A percentile compares a stretch with the other conserved stretches of the same genome.
Evolutionary conservation across 1,284 basidiomycete species (phyloP).

Genomic region (Austroboletus niveus): DNA sequence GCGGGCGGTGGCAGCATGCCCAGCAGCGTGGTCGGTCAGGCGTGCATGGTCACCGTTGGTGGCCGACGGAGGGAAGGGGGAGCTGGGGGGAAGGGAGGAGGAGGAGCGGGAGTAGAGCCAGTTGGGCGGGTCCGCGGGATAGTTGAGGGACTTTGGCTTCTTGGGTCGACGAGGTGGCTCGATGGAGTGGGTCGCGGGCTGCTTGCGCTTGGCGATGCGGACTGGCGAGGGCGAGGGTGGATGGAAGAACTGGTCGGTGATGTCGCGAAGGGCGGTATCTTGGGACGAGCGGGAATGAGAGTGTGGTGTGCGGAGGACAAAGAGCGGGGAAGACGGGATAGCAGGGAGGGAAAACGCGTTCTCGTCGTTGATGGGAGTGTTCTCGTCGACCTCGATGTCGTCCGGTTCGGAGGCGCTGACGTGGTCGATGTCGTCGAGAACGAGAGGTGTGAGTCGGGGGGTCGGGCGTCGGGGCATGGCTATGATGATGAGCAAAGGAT

Average conservation of each 20-base stretch:
- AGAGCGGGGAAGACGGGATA: conserved; percentile 12
- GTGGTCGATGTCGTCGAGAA: conserved; percentile 12
- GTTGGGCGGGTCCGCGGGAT: conserved; percentile 33
- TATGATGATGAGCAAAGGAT: conserved; percentile 2
- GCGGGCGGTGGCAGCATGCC: conserved; percentile 2
- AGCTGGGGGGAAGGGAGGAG: conserved; percentile 35
- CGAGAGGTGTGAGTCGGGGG: not conserved
- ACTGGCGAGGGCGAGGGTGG: conserved; percentile 32
- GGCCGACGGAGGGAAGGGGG: conserved; percentile 30
- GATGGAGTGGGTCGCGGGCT: conserved; percentile 7
- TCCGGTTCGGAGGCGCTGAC: conserved; percentile 12
- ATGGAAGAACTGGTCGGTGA: conserved; percentile 35
- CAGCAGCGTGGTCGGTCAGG: conserved; percentile 3
- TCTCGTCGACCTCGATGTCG: conserved; percentile 29
- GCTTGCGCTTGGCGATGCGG: conserved; percentile 24
- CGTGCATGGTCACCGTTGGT: conserved; percentile 10
- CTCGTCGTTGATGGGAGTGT: conserved; percentile 15
- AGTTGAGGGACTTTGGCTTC: conserved; percentile 32
- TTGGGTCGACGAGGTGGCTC: conserved; percentile 34
- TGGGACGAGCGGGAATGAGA: conserved; percentile 18
- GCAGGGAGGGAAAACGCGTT: conserved; percentile 7
- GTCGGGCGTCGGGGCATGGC: conserved; percentile 8
- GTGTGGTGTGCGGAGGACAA: conserved; percentile 21
- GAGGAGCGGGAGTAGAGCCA: conserved; percentile 24
- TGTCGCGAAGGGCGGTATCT: conserved; percentile 28